These are phyloP conservation scores for Rhodosorus marinus DNA, from an alignment of 23 red algal species.

Conservation along the genomic window DNA sequence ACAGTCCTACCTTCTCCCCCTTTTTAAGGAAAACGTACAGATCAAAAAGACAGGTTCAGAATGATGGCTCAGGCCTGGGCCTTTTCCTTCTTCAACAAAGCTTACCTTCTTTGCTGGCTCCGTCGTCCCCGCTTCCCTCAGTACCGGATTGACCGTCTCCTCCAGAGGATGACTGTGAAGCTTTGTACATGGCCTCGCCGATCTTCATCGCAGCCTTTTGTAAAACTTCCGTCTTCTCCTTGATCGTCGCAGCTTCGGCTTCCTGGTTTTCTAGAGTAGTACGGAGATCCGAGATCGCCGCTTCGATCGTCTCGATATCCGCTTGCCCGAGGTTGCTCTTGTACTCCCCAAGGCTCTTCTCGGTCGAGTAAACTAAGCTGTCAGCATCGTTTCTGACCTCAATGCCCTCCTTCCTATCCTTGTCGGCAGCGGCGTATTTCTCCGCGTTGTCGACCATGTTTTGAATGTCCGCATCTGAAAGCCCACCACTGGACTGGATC, in stretches of 20 bases:
- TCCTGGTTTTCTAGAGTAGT: constrained; percentile 10
- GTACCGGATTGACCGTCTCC: too few relatives aligned
- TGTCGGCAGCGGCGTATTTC: constrained; percentile 24
- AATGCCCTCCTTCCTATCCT: constrained; percentile 15
- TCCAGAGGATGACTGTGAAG: too few relatives aligned
- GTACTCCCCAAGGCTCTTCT: constrained; percentile 30
- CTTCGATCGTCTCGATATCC: constrained; percentile 13
- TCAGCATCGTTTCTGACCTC: constrained; percentile 40
- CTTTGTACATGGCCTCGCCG: constrained; percentile 94
- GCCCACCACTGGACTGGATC: constrained; percentile 19
- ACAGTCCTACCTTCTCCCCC: too few relatives aligned
- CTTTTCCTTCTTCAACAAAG: background rate
- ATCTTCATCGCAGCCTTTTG: constrained; percentile 90
- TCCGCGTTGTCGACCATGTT: constrained; percentile 31
- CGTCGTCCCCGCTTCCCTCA: background rate
- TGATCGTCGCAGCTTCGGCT: constrained; percentile 23
- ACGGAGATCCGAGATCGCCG: constrained; percentile 11
- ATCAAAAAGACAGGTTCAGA: too few relatives aligned
- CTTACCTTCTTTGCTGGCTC: background rate
- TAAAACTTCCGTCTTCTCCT: constrained; percentile 63
- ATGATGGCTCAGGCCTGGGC: too few relatives aligned
- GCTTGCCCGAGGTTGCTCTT: constrained; percentile 13
- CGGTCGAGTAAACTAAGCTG: constrained; percentile 31
- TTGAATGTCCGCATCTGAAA: constrained; percentile 25
- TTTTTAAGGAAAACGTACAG: too few relatives aligned